Percentiles rank a stretch among this genome's conserved stretches.
Conservation (phyloP, 2,329 filamentous ascomycete species). For the Cladosporium sp. region DNA sequence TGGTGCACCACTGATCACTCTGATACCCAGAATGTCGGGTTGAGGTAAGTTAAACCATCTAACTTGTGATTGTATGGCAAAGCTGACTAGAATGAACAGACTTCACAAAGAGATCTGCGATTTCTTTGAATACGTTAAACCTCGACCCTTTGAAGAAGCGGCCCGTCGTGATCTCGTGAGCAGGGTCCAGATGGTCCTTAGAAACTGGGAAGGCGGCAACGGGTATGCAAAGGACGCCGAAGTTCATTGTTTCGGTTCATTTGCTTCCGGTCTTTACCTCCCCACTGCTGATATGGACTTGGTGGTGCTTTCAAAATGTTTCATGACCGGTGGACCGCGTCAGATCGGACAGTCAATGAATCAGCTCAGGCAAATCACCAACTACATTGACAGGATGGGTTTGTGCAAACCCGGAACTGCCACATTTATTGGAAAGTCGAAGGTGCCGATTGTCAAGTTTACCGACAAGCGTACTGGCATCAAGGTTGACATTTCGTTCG, state of each 20-base stretch:
- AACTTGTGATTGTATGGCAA: neutral
- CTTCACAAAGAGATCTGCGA: constrained; percentile 86
- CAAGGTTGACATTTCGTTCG: constrained; percentile 89
- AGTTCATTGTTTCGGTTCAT: constrained; percentile 84
- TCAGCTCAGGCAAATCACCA: constrained; percentile 58
- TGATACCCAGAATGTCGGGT: constrained; percentile 16
- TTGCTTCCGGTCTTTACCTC: constrained; percentile 69
- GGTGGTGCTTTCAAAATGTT: constrained; percentile 60
- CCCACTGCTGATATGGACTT: constrained; percentile 90
- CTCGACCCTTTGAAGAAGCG: constrained; percentile 68
- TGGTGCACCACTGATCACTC: constrained; percentile 52
- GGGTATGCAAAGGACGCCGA: constrained; percentile 45
- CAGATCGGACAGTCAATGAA: constrained; percentile 41
- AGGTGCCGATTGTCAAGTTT: constrained; percentile 90
- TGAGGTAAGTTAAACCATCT: constrained; percentile 21
- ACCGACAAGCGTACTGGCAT: constrained; percentile 72
- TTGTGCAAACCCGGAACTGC: constrained; percentile 53
- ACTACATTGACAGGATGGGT: constrained; percentile 51
- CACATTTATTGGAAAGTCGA: constrained; percentile 48
- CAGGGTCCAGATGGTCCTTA: constrained; percentile 60
- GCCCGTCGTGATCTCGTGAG: constrained; percentile 69
- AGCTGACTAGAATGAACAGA: constrained; percentile 31
- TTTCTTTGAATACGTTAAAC: constrained; percentile 81
- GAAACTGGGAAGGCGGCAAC: constrained; percentile 25
- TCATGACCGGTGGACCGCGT: constrained; percentile 1